Conservation (phyloP, 805 yeast genomes). For the Tetrapisispora fleetii region DNA sequence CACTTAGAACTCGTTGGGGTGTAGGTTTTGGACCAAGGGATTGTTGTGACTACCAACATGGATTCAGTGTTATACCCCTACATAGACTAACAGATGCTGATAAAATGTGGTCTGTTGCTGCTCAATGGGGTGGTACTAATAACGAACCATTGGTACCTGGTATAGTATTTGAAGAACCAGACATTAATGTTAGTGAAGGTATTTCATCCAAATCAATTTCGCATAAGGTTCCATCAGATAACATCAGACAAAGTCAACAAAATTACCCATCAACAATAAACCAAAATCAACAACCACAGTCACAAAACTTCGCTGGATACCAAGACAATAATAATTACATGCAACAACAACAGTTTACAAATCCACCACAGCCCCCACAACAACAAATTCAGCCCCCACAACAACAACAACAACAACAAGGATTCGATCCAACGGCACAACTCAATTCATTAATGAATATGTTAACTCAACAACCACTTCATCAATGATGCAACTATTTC, state of each 20-base stretch:
- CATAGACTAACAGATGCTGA: conserved; percentile 91
- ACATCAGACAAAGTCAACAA: conserved; percentile 47
- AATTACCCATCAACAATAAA: conserved; percentile 12
- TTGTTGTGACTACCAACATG: conserved; percentile 90
- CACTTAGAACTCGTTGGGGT: conserved; percentile 90
- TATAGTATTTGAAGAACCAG: conserved; percentile 89
- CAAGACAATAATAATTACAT: conserved; percentile 10
- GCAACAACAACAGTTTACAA: conserved; percentile 4
- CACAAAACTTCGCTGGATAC: conserved; percentile 1
- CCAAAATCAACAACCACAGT: conserved; percentile 3
- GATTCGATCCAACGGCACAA: conserved; percentile 32
- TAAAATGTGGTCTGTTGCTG: conserved; percentile 73
- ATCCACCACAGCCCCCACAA: no score
- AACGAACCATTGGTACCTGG: conserved; percentile 75
- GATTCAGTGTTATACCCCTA: conserved; percentile 79
- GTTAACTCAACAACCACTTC: conserved; percentile 31
- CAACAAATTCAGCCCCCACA: conserved; percentile 17
- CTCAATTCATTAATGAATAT: conserved; percentile 35
- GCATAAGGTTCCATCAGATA: conserved; percentile 85
- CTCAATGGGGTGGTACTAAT: conserved; percentile 97
- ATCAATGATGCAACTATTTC: not conserved
- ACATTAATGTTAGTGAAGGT: conserved; percentile 92
- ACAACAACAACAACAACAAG: conserved; percentile 18
- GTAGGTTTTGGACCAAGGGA: conserved; percentile 99
- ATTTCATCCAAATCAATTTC: conserved; percentile 87